Base-by-base conservation (phyloP, 139 green algal genomes). In the Diplosphaera chodatii region DNA sequence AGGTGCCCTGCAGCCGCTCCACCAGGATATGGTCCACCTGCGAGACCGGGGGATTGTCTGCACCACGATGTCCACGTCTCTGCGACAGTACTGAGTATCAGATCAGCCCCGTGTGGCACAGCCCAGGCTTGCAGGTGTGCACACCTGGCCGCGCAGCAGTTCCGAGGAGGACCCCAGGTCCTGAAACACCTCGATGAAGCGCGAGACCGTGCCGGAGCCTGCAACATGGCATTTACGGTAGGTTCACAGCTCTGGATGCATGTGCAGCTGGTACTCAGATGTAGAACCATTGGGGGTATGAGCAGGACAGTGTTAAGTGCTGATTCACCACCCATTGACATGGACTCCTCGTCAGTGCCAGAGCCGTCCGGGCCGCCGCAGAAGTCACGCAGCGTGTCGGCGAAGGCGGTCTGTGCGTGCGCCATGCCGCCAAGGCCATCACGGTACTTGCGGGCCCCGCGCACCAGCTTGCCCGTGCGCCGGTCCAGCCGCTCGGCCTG, bases 21-120 rank as follows among this genome's bases (percentile, higher is more conserved):
- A 82, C 82, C 66, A 88, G 70, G 32, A 83, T 75, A 25, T 82
- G 56, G 48, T 87, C 75, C 13, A 85, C 74, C 74, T 88, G 83
- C 13, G 78, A 83, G 4, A 73, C 32, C 72, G 87, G 70, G 40
- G 80, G n/a, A n/a, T n/a, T n/a, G n/a, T n/a, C n/a, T n/a, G n/a
- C n/a, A n/a, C n/a, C n/a, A n/a, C n/a, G n/a, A n/a, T n/a, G n/a
- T n/a, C n/a, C n/a, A n/a, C n/a, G n/a, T n/a, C n/a, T n/a, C n/a
- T n/a, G n/a, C n/a, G n/a, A n/a, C n/a, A n/a, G n/a, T n/a, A n/a
- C n/a, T n/a, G n/a, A n/a, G n/a, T n/a, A n/a, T n/a, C n/a, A n/a
- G n/a, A n/a, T n/a, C n/a, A n/a, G n/a, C n/a, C n/a, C n/a, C n/a
- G n/a, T n/a, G n/a, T n/a, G n/a, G n/a, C n/a, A n/a, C n/a, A n/a